Evolutionary conservation across 2,329 filamentous ascomycete genomes (phyloP), one percentile per base, ranked within the genome.

Genomic region (Dactylellina drechsleri): DNA sequence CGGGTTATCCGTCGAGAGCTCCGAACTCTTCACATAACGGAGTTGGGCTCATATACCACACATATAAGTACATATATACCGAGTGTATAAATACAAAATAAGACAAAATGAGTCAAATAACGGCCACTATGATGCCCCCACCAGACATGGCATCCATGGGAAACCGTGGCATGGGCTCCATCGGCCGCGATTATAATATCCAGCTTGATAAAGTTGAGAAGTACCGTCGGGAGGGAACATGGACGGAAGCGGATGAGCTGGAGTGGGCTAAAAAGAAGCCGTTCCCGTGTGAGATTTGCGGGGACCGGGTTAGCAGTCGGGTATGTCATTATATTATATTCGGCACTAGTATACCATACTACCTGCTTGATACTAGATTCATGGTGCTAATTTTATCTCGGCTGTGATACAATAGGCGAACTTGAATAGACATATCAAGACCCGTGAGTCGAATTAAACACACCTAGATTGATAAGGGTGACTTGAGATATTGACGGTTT

Each of bases 171-270:
- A 61, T 76, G 47, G 72, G 72, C 5, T 64, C 74, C 31, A 76
- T 72, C 61, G 74, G 74, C 0, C 66, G 74, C 15, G 74, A 76
- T 52, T 72, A 76, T 58, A 78, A 79, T 57, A 79, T 79, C 50
- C 78, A 79, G 49, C 77, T 79, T 15, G 78, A 79, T 36, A 78
- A 79, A 62, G 78, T 79, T 20, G 67, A 78, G 36, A 78, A 79
- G 31, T 78, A 79, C 50, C 77, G 76, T 40, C 77, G 77, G 3
- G 74, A 78, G 53, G 78, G 78, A 12, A 79, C 70, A 45, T 79
- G 78, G 78, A 78, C 78, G 15, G 78, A 77, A 23, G 76, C 78
- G 28, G 78, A 79, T 56, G 78, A 79, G 52, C 71, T 76, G 20
- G 71, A 77, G 59, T 79, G 78, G 78, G 76, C 76, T 40, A 77